Evolutionary conservation across 2,329 filamentous ascomycete genomes (phyloP).

Genomic region (Monosporascus ibericus): DNA sequence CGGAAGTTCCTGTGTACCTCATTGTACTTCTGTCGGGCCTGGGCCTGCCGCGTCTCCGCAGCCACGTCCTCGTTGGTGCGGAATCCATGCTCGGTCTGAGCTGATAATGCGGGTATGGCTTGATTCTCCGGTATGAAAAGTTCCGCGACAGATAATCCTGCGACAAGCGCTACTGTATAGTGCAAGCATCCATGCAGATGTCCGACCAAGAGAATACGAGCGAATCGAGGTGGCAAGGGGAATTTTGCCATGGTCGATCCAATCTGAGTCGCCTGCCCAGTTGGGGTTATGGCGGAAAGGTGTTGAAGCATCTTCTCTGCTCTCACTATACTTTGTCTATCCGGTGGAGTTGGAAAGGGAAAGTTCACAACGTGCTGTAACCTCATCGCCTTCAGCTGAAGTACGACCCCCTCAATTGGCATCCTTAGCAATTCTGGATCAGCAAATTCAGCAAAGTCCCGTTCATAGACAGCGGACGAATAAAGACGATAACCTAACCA

Average conservation of each 20-base stretch:
- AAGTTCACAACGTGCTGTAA: constrained; percentile 88
- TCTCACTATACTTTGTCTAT: constrained; percentile 66
- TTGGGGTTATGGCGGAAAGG: constrained; percentile 68
- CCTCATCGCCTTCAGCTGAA: constrained; percentile 93
- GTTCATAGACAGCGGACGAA: constrained; percentile 88
- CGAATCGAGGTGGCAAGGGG: constrained; percentile 83
- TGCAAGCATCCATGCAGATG: constrained; percentile 75
- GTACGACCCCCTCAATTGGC: constrained; percentile 85
- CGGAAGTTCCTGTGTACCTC: constrained; percentile 73
- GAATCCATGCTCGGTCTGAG: constrained; percentile 33
- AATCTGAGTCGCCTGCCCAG: constrained; percentile 70
- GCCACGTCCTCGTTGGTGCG: constrained; percentile 63
- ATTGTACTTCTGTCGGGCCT: constrained; percentile 56
- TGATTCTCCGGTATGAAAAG: constrained; percentile 80
- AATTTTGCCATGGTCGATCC: constrained; percentile 83
- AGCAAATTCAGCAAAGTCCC: constrained; percentile 79
- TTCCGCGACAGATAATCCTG: constrained; percentile 81
- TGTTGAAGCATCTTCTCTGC: constrained; percentile 85
- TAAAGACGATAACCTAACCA: constrained; percentile 66
- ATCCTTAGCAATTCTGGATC: constrained; percentile 86
- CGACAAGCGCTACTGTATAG: constrained; percentile 83
- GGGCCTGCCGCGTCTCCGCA: constrained; percentile 64
- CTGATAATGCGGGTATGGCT: constrained; percentile 53
- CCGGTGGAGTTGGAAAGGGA: constrained; percentile 88
- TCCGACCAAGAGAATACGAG: constrained; percentile 85